Evolutionary conservation across 78 protist species (phyloP), one percentile per base, ranked within the genome.

Genomic region (Chrysochromulina parva): DNA sequence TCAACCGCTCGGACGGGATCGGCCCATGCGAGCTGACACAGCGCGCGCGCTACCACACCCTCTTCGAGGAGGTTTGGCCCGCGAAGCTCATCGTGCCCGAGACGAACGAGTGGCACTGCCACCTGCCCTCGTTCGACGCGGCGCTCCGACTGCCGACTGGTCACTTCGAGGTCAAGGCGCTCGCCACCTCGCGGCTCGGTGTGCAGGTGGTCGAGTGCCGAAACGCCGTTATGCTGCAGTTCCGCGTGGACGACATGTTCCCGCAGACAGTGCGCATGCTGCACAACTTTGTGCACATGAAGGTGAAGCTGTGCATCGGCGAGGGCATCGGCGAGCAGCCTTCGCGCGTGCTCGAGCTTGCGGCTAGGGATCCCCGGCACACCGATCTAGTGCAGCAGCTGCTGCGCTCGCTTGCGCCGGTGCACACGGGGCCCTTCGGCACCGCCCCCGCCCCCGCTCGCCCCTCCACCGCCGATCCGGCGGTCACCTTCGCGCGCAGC

Each of bases 1-100:
- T 65, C 71, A 65, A 65, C 71, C 71, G 71, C 28, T 65, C 71
- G 71, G 24, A 65, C 71, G 71, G 71, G n/a, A 17, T 65, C 71
- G 71, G 71, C 28, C 22, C 24, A 17, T 65, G 28, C 28, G 28
- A 65, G 71, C 5, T 65, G 7, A 3, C 71, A 17, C 14, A 10
- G 14, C 28, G 5, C 28, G 71, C 71, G 28, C 5, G 71, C n/a
- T 17, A 20, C 22, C 71, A 65, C 71, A 16, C 7, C 28, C 71
- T 65, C 71, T 65, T 65, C 71, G n/a, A 17, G 14, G 71, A 65
- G 28, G 71, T 65, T 5, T 65, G 71, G 71, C 71, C 71, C 2
- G 71, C 24, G n/a, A 65, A 10, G 28, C 14, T 65, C 71, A 3
- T 3, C 71, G 71, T 65, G n/a, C 14, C 71, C 6, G n/a, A 65